These are phyloP conservation scores for Suzukiozyma palmioleophila DNA, from an alignment of 1,139 yeast species.

Conservation along the genomic window DNA sequence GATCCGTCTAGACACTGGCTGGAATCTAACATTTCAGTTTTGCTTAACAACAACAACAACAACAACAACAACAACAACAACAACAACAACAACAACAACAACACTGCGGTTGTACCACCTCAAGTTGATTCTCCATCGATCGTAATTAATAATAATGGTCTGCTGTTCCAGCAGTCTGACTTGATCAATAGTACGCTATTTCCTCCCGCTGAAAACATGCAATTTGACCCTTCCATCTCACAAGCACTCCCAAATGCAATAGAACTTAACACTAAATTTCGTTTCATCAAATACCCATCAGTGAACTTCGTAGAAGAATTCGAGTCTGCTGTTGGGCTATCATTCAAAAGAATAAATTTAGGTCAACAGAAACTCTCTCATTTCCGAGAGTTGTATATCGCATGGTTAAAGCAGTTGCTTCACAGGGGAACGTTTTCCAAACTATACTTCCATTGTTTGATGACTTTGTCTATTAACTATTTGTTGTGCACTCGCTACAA, in stretches of 20 bases:
- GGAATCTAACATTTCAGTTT: neutral
- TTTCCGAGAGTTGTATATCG: neutral
- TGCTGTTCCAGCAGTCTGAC: neutral
- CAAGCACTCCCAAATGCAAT: neutral
- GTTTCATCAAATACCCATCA: neutral
- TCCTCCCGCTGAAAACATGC: neutral
- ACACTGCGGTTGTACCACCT: neutral
- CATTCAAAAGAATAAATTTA: neutral
- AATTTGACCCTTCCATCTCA: neutral
- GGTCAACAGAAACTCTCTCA: neutral
- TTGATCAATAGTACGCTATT: neutral
- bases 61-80: neutral
- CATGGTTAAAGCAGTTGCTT: slow-evolving; percentile 1
- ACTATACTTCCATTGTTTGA: slow-evolving; percentile 3
- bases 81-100: neutral
- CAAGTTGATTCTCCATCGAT: neutral
- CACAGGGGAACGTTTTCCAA: neutral
- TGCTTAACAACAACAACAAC: neutral
- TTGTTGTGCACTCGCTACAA: neutral
- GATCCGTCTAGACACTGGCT: neutral
- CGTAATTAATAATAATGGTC: too few relatives aligned
- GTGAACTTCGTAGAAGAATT: neutral
- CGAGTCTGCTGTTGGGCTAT: neutral
- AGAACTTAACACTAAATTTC: neutral
- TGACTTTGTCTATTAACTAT: slow-evolving; percentile 2